Conservation (phyloP, 2,329 filamentous ascomycete species). For the Xylariaceae sp. region DNA sequence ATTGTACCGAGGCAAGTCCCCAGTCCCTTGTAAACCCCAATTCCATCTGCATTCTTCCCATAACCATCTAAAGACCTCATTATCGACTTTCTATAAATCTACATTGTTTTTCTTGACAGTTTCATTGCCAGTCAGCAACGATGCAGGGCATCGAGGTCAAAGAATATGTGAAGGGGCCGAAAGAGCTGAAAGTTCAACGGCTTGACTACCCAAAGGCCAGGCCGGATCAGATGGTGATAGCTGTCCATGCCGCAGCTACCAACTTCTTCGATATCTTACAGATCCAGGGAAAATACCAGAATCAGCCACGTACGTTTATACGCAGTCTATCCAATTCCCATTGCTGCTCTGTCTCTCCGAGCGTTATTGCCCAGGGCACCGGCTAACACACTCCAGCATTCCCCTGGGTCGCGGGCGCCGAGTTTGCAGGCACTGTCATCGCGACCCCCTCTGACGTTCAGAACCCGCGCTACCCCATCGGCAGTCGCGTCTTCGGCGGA, state of each 20-base stretch:
- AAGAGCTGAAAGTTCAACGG: constrained; percentile 70
- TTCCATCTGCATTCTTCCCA: no score
- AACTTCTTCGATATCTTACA: constrained; percentile 99
- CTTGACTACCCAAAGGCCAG: constrained; percentile 71
- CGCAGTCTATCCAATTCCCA: neutral
- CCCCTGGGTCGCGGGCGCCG: constrained; percentile 81
- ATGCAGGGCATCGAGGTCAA: constrained; percentile 75
- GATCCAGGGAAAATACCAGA: constrained; percentile 92
- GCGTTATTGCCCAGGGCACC: neutral
- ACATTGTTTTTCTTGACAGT: no score
- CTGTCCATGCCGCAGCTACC: constrained; percentile 79
- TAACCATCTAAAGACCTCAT: no score
- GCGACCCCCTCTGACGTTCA: constrained; percentile 53
- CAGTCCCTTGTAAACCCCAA: no score
- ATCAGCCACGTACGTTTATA: constrained; percentile 68
- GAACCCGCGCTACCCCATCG: constrained; percentile 62
- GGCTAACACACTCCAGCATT: constrained; percentile 45
- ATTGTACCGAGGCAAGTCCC: constrained; percentile 16
- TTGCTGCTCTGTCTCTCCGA: neutral
- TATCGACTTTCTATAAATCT: no score
- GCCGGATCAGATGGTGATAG: constrained; percentile 76
- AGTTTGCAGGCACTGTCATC: constrained; percentile 79
- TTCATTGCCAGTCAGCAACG: constrained; percentile 24
- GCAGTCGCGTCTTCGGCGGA: constrained; percentile 82
- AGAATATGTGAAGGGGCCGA: constrained; percentile 74